Base-by-base conservation (phyloP, 2,329 filamentous ascomycete genomes). In the Helotiales sp. region DNA sequence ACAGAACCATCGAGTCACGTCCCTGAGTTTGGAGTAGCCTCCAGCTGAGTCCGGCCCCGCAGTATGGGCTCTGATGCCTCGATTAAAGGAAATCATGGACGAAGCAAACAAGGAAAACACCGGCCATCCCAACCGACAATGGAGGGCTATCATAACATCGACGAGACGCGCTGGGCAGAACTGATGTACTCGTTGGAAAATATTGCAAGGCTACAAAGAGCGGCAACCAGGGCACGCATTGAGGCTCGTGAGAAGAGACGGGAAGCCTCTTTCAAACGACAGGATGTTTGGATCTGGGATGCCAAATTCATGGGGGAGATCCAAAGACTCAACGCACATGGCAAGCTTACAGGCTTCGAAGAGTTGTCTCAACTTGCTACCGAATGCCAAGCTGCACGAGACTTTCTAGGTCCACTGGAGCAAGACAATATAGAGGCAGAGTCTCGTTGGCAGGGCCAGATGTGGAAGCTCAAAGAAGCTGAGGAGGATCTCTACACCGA, bases 251-350 rank as follows among this genome's bases (percentile, higher is more conserved):
- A 68, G 33, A 66, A 64, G 27, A 60, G 57, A 42, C 59, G 65
- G 4, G 59, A 66, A 46, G 65, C 61, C n/a, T 54, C 51, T 1
- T 54, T 61, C 46, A 60, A 66, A 50, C 52, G 65, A 51, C 42
- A 62, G 5, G 36, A 55, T 30, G 60, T 67, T 2, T 66, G 61
- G 50, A 31, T 47, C 12, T 54, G 54, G 1, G 67, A 69, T 46
- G 63, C 54, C 12, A 60, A 59, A 30, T 65, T 68, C 25, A 68
- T 69, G 66, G 58, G 50, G 31, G 61, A 63, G 47, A 13, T 68
- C 17, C 67, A 69, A 54, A 17, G 34, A 38, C 42, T 66, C 7
- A 52, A 54, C 29, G 64, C 61, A 15, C 46, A 59, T 19, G 61
- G 58, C 15, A 48, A 62, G 17, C 34, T 64, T 1, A 31, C 25